Evolutionary conservation across 768 basidiomycete species (phyloP), one percentile per base, ranked within the genome.

Genomic region (Podaxis sp.): DNA sequence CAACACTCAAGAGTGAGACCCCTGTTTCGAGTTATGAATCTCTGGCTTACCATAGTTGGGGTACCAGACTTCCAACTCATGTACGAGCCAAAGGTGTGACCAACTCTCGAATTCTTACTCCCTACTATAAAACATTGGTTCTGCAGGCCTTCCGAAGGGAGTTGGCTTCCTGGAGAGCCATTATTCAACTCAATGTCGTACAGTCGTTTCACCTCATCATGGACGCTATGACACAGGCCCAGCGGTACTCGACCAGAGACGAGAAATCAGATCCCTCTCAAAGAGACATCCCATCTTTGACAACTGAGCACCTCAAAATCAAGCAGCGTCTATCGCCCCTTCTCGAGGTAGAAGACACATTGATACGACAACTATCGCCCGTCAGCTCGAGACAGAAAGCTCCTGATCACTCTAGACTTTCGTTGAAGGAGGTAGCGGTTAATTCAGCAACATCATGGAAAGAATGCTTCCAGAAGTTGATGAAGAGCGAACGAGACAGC

Each of bases 171-270:
- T 90, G 89, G 89, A 76, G 85, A 63, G 77, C 82, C 49, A 82
- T 90, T 64, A 84, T 90, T 54, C 87, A 89, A 60, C 81, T 90
- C 65, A 90, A 90, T 71, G 75, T 90, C 50, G 87, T 89, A 37
- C 86, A 84, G 38, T 89, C 88, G 15, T 76, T 90, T 43, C 85
- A 83, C 36, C 78, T 82, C 46, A 87, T 90, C 66, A 78, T 88
- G 57, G 83, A 87, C 54, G 79, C 82, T 13, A 79, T 89, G 64
- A 69, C 74, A 24, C 74, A 74, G 41, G 72, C 72, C 12, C 72
- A 75, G 57, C 65, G 67, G 49, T 49, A 59, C 55, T 64, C 67
- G 3, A 49, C 71, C 3, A 41, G 65, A 5, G 69, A 71, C 3
- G 64, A 70, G 11, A 49, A 66, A 22, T 60, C 70, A 43, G 67